phyloP scores from a whole-genome alignment of 192 early-diverging fungal genomes.

The Coemansia sp. region DNA sequence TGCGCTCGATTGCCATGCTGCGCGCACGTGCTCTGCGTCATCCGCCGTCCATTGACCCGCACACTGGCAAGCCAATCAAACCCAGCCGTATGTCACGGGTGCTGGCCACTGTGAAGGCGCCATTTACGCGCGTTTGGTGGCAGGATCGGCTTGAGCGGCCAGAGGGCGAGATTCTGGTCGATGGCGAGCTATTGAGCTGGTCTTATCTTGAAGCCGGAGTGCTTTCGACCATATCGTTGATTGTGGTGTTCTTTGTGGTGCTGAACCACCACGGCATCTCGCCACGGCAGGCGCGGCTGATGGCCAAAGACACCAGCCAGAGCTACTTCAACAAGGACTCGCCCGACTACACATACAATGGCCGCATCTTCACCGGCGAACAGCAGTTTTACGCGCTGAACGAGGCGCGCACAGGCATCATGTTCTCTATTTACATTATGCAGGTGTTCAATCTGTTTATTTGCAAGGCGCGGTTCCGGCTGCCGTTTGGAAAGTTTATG shows the following conservation, averaged over 20 bases:
- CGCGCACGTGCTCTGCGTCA: conserved; percentile 58
- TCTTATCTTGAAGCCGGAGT: conserved; percentile 84
- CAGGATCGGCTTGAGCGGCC: conserved; percentile 61
- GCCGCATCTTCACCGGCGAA: conserved; percentile 51
- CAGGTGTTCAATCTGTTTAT: conserved; percentile 96
- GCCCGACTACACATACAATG: conserved; percentile 45
- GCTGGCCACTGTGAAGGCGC: conserved; percentile 31
- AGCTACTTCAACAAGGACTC: conserved; percentile 55
- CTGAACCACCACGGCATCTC: conserved; percentile 67
- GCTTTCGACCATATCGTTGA: conserved; percentile 71
- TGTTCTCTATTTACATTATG: conserved; percentile 66
- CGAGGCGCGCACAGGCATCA: conserved; percentile 77
- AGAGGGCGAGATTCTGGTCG: conserved; percentile 88
- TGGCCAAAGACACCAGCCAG: conserved; percentile 55
- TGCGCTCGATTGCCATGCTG: conserved; percentile 68
- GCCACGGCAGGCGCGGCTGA: conserved; percentile 57
- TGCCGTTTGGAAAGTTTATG: conserved; percentile 81
- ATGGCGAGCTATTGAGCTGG: conserved; percentile 76
- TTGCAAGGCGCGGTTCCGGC: conserved; percentile 74
- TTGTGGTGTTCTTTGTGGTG: conserved; percentile 78
- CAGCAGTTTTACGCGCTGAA: conserved; percentile 67
- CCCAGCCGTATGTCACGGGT: conserved; percentile 30
- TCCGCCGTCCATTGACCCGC: conserved; percentile 53
- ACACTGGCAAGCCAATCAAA: conserved; percentile 53
- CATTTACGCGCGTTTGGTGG: conserved; percentile 64